These are phyloP conservation scores for Crucihimalaya himalaica DNA, from an alignment of 345 rosid species.

Conservation along the genomic window DNA sequence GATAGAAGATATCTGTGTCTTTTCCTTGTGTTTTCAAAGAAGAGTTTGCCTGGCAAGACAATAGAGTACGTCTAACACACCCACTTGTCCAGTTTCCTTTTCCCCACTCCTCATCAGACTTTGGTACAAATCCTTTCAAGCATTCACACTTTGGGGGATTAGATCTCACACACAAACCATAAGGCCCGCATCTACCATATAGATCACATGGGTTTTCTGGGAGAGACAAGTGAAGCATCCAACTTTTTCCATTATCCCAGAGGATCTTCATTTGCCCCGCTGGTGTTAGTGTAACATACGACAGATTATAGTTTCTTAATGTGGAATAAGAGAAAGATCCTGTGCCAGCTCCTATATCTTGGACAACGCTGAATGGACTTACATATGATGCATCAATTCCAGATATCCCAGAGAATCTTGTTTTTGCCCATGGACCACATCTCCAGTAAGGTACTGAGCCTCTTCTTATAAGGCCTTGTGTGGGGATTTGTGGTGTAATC, in stretches of 20 bases:
- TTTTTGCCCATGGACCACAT: conserved; percentile 39
- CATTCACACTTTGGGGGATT: conserved; percentile 28
- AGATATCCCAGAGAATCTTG: conserved; percentile 33
- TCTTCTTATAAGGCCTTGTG: conserved; percentile 26
- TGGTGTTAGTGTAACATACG: conserved; percentile 25
- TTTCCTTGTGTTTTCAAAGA: conserved; percentile 20
- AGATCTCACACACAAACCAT: conserved; percentile 38
- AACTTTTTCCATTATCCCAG: conserved; percentile 21
- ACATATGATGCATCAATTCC: conserved; percentile 29
- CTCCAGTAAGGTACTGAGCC: conserved; percentile 35
- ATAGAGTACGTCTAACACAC: conserved; percentile 31
- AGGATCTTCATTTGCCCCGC: conserved; percentile 30
- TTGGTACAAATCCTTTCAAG: conserved; percentile 40
- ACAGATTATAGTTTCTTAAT: conserved; percentile 27
- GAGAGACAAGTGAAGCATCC: conserved; percentile 27
- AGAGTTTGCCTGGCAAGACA: conserved; percentile 28
- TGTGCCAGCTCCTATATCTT: conserved; percentile 32
- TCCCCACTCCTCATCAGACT: conserved; percentile 30
- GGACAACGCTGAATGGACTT: conserved; percentile 34
- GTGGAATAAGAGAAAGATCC: conserved; percentile 25
- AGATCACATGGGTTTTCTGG: conserved; percentile 33
- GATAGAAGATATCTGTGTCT: conserved; percentile 29
- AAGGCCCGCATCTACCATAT: conserved; percentile 37
- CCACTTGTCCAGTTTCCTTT: conserved; percentile 35
- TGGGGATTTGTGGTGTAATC: conserved; percentile 34